Base-by-base conservation (phyloP, 179 eudicot species). In the Spinacia oleracea region DNA sequence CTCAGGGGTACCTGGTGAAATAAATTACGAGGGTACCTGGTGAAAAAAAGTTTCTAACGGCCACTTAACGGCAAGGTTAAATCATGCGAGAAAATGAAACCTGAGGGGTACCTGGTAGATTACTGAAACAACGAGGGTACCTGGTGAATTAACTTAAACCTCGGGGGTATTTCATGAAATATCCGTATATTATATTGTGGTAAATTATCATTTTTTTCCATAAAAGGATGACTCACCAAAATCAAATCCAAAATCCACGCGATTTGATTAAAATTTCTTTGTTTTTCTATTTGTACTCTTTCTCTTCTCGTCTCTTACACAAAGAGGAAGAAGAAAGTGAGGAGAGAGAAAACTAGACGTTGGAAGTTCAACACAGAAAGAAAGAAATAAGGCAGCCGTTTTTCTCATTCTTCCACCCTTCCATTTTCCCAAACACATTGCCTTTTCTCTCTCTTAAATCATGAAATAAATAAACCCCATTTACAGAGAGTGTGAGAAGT, bases 371-470 rank as follows among this genome's bases (percentile, higher is more conserved):
- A 32, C 29, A 58, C 32, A 64, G 51, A 42, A 48, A 32, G 16
- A 48, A 46, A 64, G 51, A 42, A 48, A 32, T 23, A 48, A 46
- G 53, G 32, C 79, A 73, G 86, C 79, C 86, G 79, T 74, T 70
- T 64, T 50, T 43, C 50, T 68, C 70, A 77, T 75, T 63, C 76
- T 12, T 46, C 35, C 40, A 59, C 80, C 67, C 74, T 71, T 79
- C 62, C 64, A 65, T 31, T 42, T 27, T 32, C 60, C 9, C 40
- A 55, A 75, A 48, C 65, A 27, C 23, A 8, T 60, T 60, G 53
- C 38, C 60, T 40, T 40, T 11, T 68, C 38, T 75, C 73, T 58
- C 62, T 48, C 64, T 48, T 16, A 42, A 70, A 60, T 63, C 50
- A 72, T 80, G 40, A 48, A 71, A 70, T 77, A 60, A 76, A 27